Evolutionary conservation across 306 rosid genomes (phyloP).

Genomic region (Glycine soja): DNA sequence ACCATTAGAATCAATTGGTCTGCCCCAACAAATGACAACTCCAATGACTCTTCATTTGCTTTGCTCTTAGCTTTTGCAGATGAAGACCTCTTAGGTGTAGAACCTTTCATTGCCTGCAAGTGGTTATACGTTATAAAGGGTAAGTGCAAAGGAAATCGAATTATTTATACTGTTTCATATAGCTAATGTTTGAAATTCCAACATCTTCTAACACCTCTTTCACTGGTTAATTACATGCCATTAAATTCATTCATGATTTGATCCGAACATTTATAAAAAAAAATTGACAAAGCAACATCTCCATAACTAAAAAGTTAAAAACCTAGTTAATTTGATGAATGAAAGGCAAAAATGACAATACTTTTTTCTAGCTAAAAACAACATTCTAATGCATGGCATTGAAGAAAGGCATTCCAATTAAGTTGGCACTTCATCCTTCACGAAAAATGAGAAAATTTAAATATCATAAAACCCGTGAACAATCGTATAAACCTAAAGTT

Average conservation of each 20-base stretch:
- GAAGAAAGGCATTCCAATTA: too few relatives aligned
- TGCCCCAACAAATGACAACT: constrained; percentile 43
- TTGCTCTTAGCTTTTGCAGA: constrained; percentile 37
- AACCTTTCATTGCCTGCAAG: constrained; percentile 51
- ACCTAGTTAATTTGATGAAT: neutral
- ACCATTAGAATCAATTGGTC: constrained; percentile 49
- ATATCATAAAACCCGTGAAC: too few relatives aligned
- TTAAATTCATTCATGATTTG: neutral
- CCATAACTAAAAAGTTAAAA: neutral
- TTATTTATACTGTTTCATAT: neutral
- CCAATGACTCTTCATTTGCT: constrained; percentile 30
- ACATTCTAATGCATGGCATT: too few relatives aligned
- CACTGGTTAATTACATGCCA: neutral
- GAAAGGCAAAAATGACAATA: neutral
- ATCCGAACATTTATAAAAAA: neutral
- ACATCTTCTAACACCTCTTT: neutral
- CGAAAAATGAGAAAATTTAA: too few relatives aligned
- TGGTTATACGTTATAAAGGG: neutral
- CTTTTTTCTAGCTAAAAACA: neutral
- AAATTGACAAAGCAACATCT: neutral
- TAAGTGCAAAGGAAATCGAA: neutral
- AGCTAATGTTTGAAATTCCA: constrained; percentile 1
- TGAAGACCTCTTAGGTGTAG: constrained; percentile 34
- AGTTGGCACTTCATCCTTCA: too few relatives aligned
- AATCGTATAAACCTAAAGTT: too few relatives aligned